Evolutionary conservation across 495 filamentous ascomycete species (phyloP), one percentile per base, ranked within the genome.

Genomic region (Penicillium waksmanii): DNA sequence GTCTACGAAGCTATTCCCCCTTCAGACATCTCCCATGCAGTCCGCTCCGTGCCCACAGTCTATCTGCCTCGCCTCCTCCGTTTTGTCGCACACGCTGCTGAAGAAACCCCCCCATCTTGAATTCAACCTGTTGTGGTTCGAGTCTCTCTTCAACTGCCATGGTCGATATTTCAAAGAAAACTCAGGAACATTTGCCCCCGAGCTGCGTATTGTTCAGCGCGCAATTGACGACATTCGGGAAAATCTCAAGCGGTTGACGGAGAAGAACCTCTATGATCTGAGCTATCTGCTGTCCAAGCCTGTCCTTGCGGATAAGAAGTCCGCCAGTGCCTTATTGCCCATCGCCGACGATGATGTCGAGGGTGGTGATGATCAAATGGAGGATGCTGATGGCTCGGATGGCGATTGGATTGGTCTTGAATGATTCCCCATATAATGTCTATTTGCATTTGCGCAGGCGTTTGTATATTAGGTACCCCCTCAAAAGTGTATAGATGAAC

Each of bases 41-140:
- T 95, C 40, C 83, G 85, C 48, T 83, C 89, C 15, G 77, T 98
- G 43, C 95, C 95, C 6, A 81, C 81, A 0, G 90, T 96, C n/a
- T 98, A 98, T 71, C 82, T 98, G 5, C 82, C 86, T 46, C 83
- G 88, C 34, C 74, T 97, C 15, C 75, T 98, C 44, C 85, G 92
- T 44, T 95, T 93, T 57, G 86, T 97, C n/a, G 91, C 90, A 4
- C 80, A 86, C 46, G 89, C 92, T 60, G 89, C 88, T n/a, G 93
- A 97, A 62, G 88, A 95, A 61, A 92, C 85, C 1, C 94, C 25
- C 93, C 2, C 93, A 96, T 77, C 78, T 98, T 18, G 95, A 98
- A 73, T 95, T 97, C 74, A 93, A 94, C 68, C 76, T 98, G 56
- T 70, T 92, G 13, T 98, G 95, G 95, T 87, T 97, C 61, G 89